Percentiles rank a stretch among this genome's conserved stretches.
Evolutionary conservation across 139 green algal species (phyloP).

Genomic region (Klebsormidium nitens): DNA sequence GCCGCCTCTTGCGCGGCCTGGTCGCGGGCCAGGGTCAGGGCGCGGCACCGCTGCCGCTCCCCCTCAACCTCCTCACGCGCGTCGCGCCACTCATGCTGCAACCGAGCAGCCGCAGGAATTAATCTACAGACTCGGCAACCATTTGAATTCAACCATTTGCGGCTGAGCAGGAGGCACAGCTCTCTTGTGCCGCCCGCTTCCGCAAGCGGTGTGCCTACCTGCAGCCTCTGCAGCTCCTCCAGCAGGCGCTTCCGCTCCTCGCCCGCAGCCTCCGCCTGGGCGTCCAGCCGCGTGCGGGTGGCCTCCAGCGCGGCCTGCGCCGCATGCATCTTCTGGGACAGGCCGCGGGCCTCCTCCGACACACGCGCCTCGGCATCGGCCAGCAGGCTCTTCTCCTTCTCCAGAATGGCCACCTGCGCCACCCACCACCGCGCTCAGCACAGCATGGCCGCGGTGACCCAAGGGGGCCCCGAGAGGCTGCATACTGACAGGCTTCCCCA

Average conservation of each 20-base stretch:
- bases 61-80: slow-evolving; percentile 15
- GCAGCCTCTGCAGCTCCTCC: slow-evolving; percentile 10
- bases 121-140: no score
- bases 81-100: slow-evolving; percentile 33
- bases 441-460: no score
- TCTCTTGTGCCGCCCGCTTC: not conserved
- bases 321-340: slow-evolving; percentile 19
- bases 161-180: not conserved
- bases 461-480: no score
- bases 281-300: not conserved
- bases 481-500: no score
- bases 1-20: not conserved
- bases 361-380: slow-evolving; percentile 17
- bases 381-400: slow-evolving; percentile 32
- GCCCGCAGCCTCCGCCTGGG: not conserved
- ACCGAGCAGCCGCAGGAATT: not conserved
- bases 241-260: slow-evolving; percentile 19
- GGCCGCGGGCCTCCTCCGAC: not conserved
- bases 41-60: slow-evolving; percentile 1
- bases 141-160: no score
- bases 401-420: slow-evolving; percentile 32
- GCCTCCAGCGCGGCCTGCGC: slow-evolving; percentile 4
- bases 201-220: no score
- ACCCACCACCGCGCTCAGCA: no score
- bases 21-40: slow-evolving; percentile 4